A percentile compares a stretch with the other conserved stretches of the same genome.
phyloP scores from a whole-genome alignment of 305 asterid species.

The Coffea humblotiana region DNA sequence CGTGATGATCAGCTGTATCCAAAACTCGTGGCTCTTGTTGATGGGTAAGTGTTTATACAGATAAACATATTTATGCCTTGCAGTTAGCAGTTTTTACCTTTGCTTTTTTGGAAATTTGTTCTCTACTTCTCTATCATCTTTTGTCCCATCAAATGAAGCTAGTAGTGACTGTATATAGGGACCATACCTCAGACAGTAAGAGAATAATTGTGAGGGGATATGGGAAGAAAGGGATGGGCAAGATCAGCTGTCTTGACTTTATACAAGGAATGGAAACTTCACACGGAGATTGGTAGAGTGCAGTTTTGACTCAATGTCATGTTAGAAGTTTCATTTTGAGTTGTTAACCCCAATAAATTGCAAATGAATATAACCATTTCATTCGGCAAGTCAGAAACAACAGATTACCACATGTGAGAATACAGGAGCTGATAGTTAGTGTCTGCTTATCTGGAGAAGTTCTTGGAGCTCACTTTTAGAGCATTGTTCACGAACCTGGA shows the following conservation, averaged over 20 bases:
- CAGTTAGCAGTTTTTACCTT: not conserved
- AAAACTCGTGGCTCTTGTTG: conserved; percentile 77
- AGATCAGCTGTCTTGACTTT: not conserved
- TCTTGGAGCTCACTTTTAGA: not conserved
- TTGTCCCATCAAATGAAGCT: not conserved
- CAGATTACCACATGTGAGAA: not conserved
- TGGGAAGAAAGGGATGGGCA: not conserved
- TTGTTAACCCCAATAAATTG: not conserved
- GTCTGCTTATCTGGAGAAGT: not conserved
- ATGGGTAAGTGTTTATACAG: conserved; percentile 63
- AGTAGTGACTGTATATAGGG: not conserved
- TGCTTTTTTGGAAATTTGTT: not conserved
- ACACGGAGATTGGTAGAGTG: not conserved
- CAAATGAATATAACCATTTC: not conserved
- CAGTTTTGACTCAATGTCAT: not conserved
- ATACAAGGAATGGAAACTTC: not conserved
- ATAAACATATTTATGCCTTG: not conserved
- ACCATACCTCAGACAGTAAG: not conserved
- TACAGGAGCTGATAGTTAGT: not conserved
- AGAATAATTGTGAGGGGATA: not conserved
- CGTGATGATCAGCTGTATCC: conserved; percentile 96
- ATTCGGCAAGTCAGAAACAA: not conserved
- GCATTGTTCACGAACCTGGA: not conserved
- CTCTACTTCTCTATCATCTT: not conserved
- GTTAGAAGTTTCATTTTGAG: too few relatives aligned